A percentile compares a stretch with the other conserved stretches of the same genome.
Evolutionary conservation across 306 rosid genomes (phyloP).

Genomic region (Prunus mume): DNA sequence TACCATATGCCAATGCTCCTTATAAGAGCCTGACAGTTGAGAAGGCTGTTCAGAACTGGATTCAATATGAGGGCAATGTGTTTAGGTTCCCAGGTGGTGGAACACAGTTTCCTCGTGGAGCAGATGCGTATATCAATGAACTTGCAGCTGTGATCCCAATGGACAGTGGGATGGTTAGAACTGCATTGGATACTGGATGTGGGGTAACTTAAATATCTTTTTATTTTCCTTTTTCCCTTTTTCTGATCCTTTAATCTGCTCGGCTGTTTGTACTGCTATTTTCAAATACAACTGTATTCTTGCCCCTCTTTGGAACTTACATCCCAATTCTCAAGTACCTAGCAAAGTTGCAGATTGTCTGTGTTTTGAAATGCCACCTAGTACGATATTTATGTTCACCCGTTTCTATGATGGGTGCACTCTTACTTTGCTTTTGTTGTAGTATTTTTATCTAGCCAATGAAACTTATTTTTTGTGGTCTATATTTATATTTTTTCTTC

Average conservation of each 20-base stretch:
- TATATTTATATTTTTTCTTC: background rate
- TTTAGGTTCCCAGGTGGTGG: conserved; percentile 90
- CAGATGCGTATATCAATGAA: conserved; percentile 74
- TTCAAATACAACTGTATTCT: background rate
- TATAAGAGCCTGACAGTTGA: conserved; percentile 76
- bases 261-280: conserved; percentile 5
- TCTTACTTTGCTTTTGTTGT: no score
- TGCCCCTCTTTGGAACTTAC: background rate
- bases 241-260: background rate
- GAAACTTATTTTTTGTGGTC: background rate
- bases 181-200: conserved; percentile 80
- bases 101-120: conserved; percentile 82
- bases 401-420: no score
- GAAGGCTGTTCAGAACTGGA: conserved; percentile 92
- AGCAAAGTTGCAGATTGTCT: background rate
- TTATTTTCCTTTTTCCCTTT: background rate
- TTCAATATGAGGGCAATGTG: conserved; percentile 78
- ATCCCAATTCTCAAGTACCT: background rate
- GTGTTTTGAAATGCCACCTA: background rate
- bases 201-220: conserved; percentile 53
- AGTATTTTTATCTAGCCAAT: no score
- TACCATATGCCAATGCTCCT: conserved; percentile 77
- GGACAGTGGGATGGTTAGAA: conserved; percentile 68
- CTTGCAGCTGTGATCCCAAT: conserved; percentile 72
- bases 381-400: no score